Percentiles rank a stretch among this genome's conserved stretches.
phyloP scores from a whole-genome alignment of 1,139 yeast species.

The Ogataea hybrid region DNA sequence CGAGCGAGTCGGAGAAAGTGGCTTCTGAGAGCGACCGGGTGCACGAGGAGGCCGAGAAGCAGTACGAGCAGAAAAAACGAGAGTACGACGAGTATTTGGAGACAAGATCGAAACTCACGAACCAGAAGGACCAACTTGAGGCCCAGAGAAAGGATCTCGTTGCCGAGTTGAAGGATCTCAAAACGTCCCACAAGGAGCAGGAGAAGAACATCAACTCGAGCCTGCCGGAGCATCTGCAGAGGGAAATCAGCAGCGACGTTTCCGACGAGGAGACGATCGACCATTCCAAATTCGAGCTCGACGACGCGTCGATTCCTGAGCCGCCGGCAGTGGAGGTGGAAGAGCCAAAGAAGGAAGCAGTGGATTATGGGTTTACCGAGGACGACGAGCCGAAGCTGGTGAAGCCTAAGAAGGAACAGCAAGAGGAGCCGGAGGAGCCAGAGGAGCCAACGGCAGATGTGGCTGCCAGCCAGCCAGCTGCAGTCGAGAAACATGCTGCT shows the following conservation, averaged over 20 bases:
- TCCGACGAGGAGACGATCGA: slow-evolving; percentile 30
- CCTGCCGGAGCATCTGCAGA: slow-evolving; percentile 52
- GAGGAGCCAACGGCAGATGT: slow-evolving; percentile 26
- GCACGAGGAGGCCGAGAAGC: slow-evolving; percentile 35
- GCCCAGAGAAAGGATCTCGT: slow-evolving; percentile 43
- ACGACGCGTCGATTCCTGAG: slow-evolving; percentile 30
- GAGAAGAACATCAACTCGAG: slow-evolving; percentile 44
- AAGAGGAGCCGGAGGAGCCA: slow-evolving; percentile 19
- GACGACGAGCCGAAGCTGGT: slow-evolving; percentile 27
- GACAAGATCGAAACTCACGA: slow-evolving; percentile 41
- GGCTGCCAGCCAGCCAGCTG: neutral
- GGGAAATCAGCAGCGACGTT: slow-evolving; percentile 40
- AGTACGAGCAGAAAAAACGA: slow-evolving; percentile 35
- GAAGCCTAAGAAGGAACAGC: neutral
- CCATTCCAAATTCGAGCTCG: slow-evolving; percentile 27
- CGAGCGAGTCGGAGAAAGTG: slow-evolving; percentile 26
- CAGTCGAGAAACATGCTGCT: slow-evolving; percentile 8
- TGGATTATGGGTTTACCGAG: slow-evolving; percentile 18
- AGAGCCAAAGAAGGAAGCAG: slow-evolving; percentile 20
- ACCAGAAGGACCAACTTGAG: slow-evolving; percentile 44
- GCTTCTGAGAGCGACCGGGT: slow-evolving; percentile 28
- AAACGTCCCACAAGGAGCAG: slow-evolving; percentile 40
- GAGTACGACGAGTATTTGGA: slow-evolving; percentile 40
- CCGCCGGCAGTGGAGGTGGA: slow-evolving; percentile 27
- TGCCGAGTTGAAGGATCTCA: slow-evolving; percentile 44